Evolutionary conservation across 129 eudicot genomes (phyloP).

Genomic region (carrot (Daucus carota)): DNA sequence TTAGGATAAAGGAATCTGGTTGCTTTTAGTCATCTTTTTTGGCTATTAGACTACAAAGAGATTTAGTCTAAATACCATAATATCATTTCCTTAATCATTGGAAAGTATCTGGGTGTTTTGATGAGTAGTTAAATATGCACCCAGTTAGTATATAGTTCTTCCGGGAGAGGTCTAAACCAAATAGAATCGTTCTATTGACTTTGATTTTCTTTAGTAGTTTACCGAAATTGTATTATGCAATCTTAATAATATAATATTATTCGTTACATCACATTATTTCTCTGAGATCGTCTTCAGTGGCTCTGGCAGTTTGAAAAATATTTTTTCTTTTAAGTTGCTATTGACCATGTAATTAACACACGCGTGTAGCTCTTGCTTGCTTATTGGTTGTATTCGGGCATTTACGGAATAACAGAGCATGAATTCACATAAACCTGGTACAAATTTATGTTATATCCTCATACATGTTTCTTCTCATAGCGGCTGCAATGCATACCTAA

Average conservation of each 20-base stretch:
- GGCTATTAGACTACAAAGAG: not conserved
- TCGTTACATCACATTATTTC: not conserved
- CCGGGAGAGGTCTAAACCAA: not conserved
- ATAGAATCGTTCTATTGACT: not conserved
- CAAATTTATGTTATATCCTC: not conserved
- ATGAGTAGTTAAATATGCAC: conserved; percentile 1
- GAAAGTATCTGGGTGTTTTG: not conserved
- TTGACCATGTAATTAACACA: not conserved
- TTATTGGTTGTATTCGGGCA: not conserved
- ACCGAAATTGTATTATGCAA: not conserved
- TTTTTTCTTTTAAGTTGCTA: not conserved
- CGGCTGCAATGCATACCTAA: not conserved
- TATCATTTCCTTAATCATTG: not conserved
- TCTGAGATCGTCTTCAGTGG: not conserved
- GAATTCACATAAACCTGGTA: not conserved
- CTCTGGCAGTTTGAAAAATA: not conserved
- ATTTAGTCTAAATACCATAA: not conserved
- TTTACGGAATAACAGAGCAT: not conserved
- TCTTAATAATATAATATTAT: not conserved
- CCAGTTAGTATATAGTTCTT: not conserved
- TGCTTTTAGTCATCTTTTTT: not conserved
- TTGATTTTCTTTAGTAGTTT: not conserved
- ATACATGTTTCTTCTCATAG: not conserved
- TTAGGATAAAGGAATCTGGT: conserved; percentile 8
- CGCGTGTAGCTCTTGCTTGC: not conserved